Evolutionary conservation across 441 rosid species (phyloP), one percentile per base, ranked within the genome.

Genomic region (Gossypium aridum): DNA sequence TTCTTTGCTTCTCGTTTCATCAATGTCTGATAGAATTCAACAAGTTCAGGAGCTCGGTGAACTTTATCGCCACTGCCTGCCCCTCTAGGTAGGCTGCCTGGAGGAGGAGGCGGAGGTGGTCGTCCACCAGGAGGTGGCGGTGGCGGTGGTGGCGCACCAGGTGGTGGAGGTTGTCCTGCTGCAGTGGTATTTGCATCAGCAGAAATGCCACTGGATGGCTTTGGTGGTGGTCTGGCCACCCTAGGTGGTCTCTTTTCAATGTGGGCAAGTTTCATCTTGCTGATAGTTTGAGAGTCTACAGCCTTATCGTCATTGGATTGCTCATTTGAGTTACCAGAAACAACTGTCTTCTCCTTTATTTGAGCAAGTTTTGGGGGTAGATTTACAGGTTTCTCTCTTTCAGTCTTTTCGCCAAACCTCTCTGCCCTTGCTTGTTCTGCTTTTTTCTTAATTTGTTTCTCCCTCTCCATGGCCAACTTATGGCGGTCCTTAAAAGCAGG

Each of bases 1-100:
- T 90, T 93, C 90, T 91, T 91, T 19, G 97, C 83, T 80, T 91
- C 99, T 14, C 98, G 98, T 86, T 92, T 93, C 97, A 96, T 93
- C 89, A 96, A 79, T 34, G 92, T 57, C 73, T 96, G 98, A 83
- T 96, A 96, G 84, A 92, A 93, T 84, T 96, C 97, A 73, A 96
- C 98, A 7, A 96, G 80, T 82, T 93, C 98, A 54, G 97, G 97
- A 80, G 98, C 97, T 80, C 96, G 80, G 80, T 92, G 97, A 76
- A 96, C 98, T 85, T 96, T 93, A 80, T 85, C 86, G 6, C 95
- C 88, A 51, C 89, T 77, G 76, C 94, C 94, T 0, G 83, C 85
- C 73, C 89, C 97, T 85, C 87, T 89, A 37, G 96, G 87, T 72
- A 90, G 85, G 79, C 90, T 90, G 74, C 98, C 98, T 60, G 95